Evolutionary conservation across 2,329 filamentous ascomycete genomes (phyloP).

Genomic region (Aspergillus aculeatus): DNA sequence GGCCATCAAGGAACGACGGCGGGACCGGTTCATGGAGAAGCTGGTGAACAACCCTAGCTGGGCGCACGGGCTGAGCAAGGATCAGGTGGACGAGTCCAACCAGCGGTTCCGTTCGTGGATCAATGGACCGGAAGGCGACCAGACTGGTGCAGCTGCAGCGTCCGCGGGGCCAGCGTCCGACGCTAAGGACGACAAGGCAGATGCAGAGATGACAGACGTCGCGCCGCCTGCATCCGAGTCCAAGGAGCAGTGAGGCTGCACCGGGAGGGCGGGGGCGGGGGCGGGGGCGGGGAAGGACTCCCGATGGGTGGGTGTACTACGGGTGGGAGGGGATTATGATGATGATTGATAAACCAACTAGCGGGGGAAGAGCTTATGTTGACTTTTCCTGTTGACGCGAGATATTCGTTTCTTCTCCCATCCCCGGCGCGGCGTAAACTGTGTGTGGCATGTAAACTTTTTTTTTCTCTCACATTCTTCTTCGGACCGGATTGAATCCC

Average conservation of each 20-base stretch:
- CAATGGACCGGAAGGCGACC: constrained; percentile 30
- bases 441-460: not conserved
- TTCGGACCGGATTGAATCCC: too few species aligned
- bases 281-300: too few species aligned
- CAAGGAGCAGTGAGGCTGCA: constrained; percentile 19
- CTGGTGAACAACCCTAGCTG: constrained; percentile 54
- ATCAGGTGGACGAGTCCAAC: constrained; percentile 50
- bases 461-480: too few species aligned
- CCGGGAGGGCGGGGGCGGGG: too few species aligned
- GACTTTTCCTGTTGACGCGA: constrained; percentile 2
- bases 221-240: constrained; percentile 23
- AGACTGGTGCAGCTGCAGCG: constrained; percentile 13
- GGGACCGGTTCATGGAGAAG: constrained; percentile 51
- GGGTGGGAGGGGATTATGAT: not conserved
- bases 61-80: constrained; percentile 51
- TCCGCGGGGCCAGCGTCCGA: constrained; percentile 16
- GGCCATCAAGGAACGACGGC: constrained; percentile 43
- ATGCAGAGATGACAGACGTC: constrained; percentile 39
- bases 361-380: not conserved
- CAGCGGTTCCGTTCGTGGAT: constrained; percentile 50
- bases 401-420: too few species aligned
- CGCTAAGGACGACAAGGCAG: constrained; percentile 24
- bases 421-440: too few species aligned
- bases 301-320: too few species aligned
- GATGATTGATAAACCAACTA: not conserved